Conservation (phyloP, 768 basidiomycete genomes). For the Mycena rosella region DNA sequence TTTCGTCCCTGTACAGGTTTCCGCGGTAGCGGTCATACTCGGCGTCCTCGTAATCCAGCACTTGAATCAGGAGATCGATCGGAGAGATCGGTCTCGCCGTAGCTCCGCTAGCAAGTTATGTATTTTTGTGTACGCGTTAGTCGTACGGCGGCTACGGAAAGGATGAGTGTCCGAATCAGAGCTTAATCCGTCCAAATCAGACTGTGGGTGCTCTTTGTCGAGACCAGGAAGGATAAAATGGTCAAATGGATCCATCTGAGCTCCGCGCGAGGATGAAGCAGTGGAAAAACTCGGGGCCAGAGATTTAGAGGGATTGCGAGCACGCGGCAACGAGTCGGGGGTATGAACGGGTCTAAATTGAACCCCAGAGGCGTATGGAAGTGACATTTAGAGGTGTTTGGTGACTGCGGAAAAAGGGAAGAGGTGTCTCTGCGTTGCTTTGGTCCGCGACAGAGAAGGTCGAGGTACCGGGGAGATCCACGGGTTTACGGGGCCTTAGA, state of each 20-base stretch:
- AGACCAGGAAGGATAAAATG: no score
- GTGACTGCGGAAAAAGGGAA: no score
- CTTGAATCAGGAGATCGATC: conserved; percentile 2
- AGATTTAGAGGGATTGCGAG: no score
- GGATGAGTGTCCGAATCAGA: background rate
- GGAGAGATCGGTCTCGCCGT: conserved; percentile 3
- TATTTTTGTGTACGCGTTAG: background rate
- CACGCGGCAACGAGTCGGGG: background rate
- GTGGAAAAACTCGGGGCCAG: no score
- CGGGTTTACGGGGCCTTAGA: background rate
- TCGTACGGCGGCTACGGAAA: background rate
- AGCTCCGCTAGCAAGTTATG: background rate
- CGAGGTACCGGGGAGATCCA: background rate
- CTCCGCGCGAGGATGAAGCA: no score
- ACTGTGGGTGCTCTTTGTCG: no score
- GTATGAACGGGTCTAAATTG: background rate
- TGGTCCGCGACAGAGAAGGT: background rate
- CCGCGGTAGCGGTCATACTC: conserved; percentile 1
- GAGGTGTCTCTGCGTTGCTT: background rate
- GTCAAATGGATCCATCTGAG: no score
- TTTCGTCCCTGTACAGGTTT: conserved; percentile 1
- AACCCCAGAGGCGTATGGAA: background rate
- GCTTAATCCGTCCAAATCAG: no score
- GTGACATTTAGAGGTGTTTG: background rate
- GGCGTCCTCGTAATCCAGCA: background rate